Evolutionary conservation across 768 basidiomycete species (phyloP).

Genomic region (Pholiota microspora): DNA sequence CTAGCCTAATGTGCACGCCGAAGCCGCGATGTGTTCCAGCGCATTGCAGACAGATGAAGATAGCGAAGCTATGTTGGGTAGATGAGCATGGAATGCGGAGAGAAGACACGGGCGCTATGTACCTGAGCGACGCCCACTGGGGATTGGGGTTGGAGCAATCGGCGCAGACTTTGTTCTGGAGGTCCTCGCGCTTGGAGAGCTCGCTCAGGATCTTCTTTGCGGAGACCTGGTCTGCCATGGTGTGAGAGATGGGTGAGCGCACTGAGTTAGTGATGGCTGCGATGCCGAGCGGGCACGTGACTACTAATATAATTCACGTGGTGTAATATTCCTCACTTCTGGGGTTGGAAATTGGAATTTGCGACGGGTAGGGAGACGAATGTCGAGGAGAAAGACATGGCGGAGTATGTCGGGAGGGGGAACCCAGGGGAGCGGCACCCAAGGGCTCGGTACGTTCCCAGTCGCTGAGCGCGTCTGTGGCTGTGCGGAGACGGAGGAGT

Average conservation of each 20-base stretch:
- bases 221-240: slow-evolving; percentile 58
- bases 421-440: slow-evolving; percentile 25
- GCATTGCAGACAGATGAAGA: slow-evolving; percentile 91
- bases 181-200: slow-evolving; percentile 68
- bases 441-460: slow-evolving; percentile 19
- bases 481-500: slow-evolving; percentile 16
- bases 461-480: slow-evolving; percentile 18
- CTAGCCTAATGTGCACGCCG: slow-evolving; percentile 87
- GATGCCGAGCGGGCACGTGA: background rate
- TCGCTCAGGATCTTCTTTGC: slow-evolving; percentile 73
- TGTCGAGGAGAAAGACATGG: too few species aligned
- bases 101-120: slow-evolving; percentile 12
- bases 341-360: too few species aligned
- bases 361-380: too few species aligned
- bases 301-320: slow-evolving; percentile 4
- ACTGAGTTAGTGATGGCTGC: background rate
- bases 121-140: slow-evolving; percentile 92
- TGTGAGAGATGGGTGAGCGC: background rate
- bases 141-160: slow-evolving; percentile 91
- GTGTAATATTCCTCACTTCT: slow-evolving; percentile 8
- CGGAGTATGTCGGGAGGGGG: too few species aligned
- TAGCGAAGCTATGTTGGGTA: slow-evolving; percentile 64
- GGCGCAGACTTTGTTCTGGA: slow-evolving; percentile 74
- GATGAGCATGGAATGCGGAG: slow-evolving; percentile 14
- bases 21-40: slow-evolving; percentile 84